A percentile compares a stretch with the other conserved stretches of the same genome.
Evolutionary conservation across 2,329 filamentous ascomycete species (phyloP).

Genomic region (Trichoderma sp.): DNA sequence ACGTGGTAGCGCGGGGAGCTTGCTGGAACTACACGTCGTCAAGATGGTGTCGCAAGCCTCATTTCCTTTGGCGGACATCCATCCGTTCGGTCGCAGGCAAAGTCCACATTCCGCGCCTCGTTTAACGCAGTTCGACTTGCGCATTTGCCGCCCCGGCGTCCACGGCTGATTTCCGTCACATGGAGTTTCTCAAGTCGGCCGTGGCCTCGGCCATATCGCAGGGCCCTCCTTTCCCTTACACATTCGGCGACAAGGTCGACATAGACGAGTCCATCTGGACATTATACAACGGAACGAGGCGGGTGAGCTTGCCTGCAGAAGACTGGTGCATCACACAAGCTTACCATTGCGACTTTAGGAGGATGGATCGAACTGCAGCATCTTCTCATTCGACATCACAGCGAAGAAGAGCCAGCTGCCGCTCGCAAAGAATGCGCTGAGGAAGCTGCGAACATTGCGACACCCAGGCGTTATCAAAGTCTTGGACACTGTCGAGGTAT

Average conservation of each 20-base stretch:
- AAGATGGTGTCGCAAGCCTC: background rate
- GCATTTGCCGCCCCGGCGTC: background rate
- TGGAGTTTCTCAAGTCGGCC: slow-evolving; percentile 98
- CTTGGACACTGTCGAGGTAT: slow-evolving; percentile 87
- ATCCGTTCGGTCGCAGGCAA: background rate
- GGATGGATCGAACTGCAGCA: slow-evolving; percentile 91
- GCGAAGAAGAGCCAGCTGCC: slow-evolving; percentile 80
- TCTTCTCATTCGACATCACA: slow-evolving; percentile 91
- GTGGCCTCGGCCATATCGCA: slow-evolving; percentile 96
- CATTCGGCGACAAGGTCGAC: slow-evolving; percentile 90
- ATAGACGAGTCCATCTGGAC: slow-evolving; percentile 94
- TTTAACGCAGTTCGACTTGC: background rate
- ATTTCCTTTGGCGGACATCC: background rate
- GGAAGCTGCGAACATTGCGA: slow-evolving; percentile 88
- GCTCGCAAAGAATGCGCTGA: slow-evolving; percentile 89
- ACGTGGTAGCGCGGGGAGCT: slow-evolving; percentile 27
- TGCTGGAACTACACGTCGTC: slow-evolving; percentile 7
- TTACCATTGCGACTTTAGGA: slow-evolving; percentile 60
- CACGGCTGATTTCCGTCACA: slow-evolving; percentile 43
- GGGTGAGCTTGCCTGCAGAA: slow-evolving; percentile 58
- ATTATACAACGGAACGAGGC: slow-evolving; percentile 90
- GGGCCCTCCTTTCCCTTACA: slow-evolving; percentile 89
- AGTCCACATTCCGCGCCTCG: background rate
- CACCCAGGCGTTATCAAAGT: slow-evolving; percentile 96
- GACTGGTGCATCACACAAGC: background rate